A percentile compares a stretch with the other conserved stretches of the same genome.
Evolutionary conservation across 129 eudicot genomes (phyloP).

Genomic region (Lactuca saligna): DNA sequence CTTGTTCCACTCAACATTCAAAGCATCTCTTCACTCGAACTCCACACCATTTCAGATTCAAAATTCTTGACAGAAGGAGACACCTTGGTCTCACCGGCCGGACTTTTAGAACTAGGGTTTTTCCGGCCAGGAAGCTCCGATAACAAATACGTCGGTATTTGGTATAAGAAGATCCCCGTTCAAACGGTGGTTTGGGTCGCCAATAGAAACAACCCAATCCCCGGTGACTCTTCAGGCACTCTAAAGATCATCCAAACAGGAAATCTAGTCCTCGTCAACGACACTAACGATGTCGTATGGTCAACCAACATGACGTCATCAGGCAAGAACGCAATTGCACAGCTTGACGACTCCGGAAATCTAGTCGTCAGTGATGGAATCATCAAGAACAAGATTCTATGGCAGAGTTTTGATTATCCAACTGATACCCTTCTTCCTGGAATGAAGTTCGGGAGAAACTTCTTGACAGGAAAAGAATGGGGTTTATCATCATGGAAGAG

Average conservation of each 20-base stretch:
- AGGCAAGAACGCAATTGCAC: background rate
- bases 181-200: conserved; percentile 35
- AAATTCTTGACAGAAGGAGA: conserved; percentile 27
- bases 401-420: conserved; percentile 55
- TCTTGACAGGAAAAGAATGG: conserved; percentile 19
- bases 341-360: conserved; percentile 37
- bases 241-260: conserved; percentile 10
- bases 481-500: conserved; percentile 44
- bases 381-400: conserved; percentile 14
- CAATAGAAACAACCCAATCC: conserved; percentile 19
- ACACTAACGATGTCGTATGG: conserved; percentile 17
- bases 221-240: conserved; percentile 2
- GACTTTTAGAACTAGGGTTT: conserved; percentile 41
- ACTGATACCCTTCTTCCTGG: conserved; percentile 38
- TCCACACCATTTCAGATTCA: conserved; percentile 14
- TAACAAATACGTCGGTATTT: conserved; percentile 29
- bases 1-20: background rate
- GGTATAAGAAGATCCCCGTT: conserved; percentile 24
- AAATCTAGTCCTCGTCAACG: conserved; percentile 15
- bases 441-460: conserved; percentile 38
- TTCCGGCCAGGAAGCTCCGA: conserved; percentile 32
- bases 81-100: conserved; percentile 36
- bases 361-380: conserved; percentile 24
- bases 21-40: conserved; percentile 9
- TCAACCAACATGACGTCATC: conserved; percentile 29